A percentile compares a stretch with the other conserved stretches of the same genome.
These are phyloP conservation scores for Neurospora sp. DNA, from an alignment of 495 filamentous ascomycete species.

Conservation along the genomic window DNA sequence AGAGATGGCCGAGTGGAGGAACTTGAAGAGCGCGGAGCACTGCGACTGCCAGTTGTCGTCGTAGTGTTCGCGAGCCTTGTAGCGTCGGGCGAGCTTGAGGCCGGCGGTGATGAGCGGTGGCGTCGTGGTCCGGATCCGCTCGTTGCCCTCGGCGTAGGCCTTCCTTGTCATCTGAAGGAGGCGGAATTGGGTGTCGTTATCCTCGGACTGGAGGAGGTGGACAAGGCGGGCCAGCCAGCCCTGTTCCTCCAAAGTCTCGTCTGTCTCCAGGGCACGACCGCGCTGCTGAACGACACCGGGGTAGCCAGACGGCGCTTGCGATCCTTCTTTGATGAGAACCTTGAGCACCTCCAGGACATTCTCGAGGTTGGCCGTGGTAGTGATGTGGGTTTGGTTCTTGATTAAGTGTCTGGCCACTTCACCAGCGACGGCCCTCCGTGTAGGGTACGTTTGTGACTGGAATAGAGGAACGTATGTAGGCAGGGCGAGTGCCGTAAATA, in stretches of 20 bases:
- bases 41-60: constrained; percentile 92
- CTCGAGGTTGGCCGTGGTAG: constrained; percentile 68
- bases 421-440: constrained; percentile 78
- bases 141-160: constrained; percentile 84
- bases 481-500: constrained; percentile 86
- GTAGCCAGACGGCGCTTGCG: constrained; percentile 74
- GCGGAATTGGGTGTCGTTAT: constrained; percentile 91
- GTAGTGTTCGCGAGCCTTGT: constrained; percentile 86
- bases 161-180: constrained; percentile 83
- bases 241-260: constrained; percentile 96
- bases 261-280: constrained; percentile 59
- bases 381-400: constrained; percentile 67
- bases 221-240: constrained; percentile 89
- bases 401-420: constrained; percentile 73
- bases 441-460: constrained; percentile 87
- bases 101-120: constrained; percentile 86
- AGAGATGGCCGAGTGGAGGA: constrained; percentile 79
- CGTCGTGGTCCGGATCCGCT: constrained; percentile 89
- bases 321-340: constrained; percentile 87
- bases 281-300: constrained; percentile 63
- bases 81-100: constrained; percentile 78
- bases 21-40: constrained; percentile 82
- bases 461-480: constrained; percentile 85
- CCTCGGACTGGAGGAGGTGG: constrained; percentile 69
- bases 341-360: constrained; percentile 79